Percentiles rank a stretch among this genome's conserved stretches.
Conservation (phyloP, 1,284 basidiomycete genomes). For the Rhizoctonia solani region DNA sequence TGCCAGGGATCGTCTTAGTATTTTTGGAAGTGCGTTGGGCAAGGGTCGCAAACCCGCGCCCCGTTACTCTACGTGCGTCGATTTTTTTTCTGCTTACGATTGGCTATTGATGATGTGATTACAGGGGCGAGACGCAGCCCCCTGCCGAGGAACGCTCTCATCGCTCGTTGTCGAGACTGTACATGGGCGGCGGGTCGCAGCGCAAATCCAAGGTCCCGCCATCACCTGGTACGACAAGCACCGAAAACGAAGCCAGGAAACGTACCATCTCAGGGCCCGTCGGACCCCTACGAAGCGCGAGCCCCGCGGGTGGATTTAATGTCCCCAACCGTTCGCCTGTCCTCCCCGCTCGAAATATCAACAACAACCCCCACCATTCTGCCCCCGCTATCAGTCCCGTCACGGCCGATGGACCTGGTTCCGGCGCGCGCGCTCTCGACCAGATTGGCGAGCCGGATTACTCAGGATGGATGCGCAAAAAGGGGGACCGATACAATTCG, state of each 20-base stretch:
- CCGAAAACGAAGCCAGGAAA: constrained; percentile 40
- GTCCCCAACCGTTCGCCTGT: not conserved
- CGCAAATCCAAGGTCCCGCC: constrained; percentile 22
- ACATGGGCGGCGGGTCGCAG: constrained; percentile 19
- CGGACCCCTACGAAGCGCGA: constrained; percentile 9
- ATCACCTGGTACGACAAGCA: constrained; percentile 34
- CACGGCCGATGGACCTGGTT: constrained; percentile 58
- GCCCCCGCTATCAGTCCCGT: not conserved
- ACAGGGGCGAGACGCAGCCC: not conserved
- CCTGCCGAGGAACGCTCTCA: constrained; percentile 16
- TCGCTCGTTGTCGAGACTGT: constrained; percentile 17
- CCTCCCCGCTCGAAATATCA: not conserved
- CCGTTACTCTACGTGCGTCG: constrained; percentile 55
- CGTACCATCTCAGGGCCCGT: constrained; percentile 42
- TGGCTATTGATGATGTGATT: not conserved
- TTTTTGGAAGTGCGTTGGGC: constrained; percentile 70
- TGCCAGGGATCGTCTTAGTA: constrained; percentile 62
- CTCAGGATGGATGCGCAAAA: constrained; percentile 94
- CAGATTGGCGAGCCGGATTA: constrained; percentile 90
- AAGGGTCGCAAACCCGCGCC: constrained; percentile 81
- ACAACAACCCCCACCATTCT: not conserved
- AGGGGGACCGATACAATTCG: constrained; percentile 87
- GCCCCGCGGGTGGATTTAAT: constrained; percentile 11
- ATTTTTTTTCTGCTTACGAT: constrained; percentile 15
- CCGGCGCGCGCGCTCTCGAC: constrained; percentile 74